Evolutionary conservation across 2,329 filamentous ascomycete species (phyloP), one percentile per base, ranked within the genome.

Genomic region (Arthrobotrys entomopaga): DNA sequence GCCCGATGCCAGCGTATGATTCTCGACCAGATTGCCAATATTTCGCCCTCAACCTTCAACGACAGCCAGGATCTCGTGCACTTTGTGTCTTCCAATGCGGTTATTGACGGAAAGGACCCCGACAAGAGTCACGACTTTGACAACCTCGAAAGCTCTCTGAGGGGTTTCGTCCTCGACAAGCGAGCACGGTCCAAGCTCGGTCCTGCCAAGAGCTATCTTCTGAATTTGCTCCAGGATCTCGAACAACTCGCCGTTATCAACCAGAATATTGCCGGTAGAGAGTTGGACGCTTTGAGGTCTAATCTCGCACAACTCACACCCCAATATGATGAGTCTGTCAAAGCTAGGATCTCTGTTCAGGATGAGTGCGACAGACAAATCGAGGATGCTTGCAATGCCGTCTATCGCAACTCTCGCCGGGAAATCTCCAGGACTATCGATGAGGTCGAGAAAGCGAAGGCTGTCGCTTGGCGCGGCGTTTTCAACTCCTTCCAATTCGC

Each of bases 1-100:
- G 86, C 92, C 72, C 87, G 94, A 71, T 98, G 94, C 81, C 88
- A 97, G 81, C 92, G 95, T 80, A 91, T 92, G 87, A 95, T 99
- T 57, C 82, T 99, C 71, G 93, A 97, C 78, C 94, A 98, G 81
- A 89, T 99, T 15, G 85, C 87, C 56, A 88, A 88, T 24, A 85
- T 99, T n/a, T 98, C 94, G 80, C 95, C 94, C 1, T 89, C 90
- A 59, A 99, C 95, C 0, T 91, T 89, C 84, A 98, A 98, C 80
- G 95, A 99, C 80, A 90, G 93, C 0, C 87, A 89, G 1, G 95
- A 99, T 80, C 85, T 99, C 6, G 95, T 99, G 2, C 95, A 99
- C 80, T 99, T 99, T 78, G 95, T 99, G 1, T 98, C 95, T 1
- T 98, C 94, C 80, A 97, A 97, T 80, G 93, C 93, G 2, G 91